These are phyloP conservation scores for Spiraea crenata DNA, from an alignment of 331 rosid genomes.

Conservation along the genomic window DNA sequence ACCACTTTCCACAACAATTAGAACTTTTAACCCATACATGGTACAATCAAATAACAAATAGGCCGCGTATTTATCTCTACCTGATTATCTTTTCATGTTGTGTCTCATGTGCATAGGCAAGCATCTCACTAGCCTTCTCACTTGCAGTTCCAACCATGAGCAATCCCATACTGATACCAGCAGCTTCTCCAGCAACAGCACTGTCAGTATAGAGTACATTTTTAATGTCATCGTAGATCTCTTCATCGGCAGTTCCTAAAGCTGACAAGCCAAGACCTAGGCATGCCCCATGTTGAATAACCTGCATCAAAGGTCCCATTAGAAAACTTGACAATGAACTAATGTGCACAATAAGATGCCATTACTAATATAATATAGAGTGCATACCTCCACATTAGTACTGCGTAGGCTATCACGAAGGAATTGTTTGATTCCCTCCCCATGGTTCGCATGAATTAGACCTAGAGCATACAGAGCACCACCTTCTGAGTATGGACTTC, in stretches of 20 bases:
- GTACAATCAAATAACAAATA: neutral
- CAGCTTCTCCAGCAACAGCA: constrained; percentile 99
- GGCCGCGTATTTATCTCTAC: constrained; percentile 33
- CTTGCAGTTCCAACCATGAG: constrained; percentile 99
- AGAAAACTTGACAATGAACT: constrained; percentile 6
- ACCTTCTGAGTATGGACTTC: constrained; percentile 95
- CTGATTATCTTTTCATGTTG: constrained; percentile 92
- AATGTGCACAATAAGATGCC: neutral
- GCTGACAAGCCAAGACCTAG: constrained; percentile 97
- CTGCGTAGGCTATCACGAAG: constrained; percentile 88
- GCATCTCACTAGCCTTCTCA: constrained; percentile 97
- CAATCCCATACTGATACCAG: constrained; percentile 96
- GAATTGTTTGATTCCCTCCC: constrained; percentile 95
- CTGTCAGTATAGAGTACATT: constrained; percentile 87
- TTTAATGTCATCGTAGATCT: constrained; percentile 81
- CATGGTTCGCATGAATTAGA: constrained; percentile 98
- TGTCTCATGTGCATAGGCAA: constrained; percentile 90
- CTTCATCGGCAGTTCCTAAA: constrained; percentile 93
- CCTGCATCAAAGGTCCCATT: constrained; percentile 49
- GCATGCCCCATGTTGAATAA: constrained; percentile 97
- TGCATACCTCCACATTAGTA: constrained; percentile 84
- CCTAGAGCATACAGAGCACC: constrained; percentile 98
- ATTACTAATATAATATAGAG: constrained; percentile 14
- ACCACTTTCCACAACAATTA: neutral
- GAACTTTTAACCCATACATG: neutral